Evolutionary conservation across 2,329 filamentous ascomycete genomes (phyloP).

Genomic region (Exserohilum rostratum): DNA sequence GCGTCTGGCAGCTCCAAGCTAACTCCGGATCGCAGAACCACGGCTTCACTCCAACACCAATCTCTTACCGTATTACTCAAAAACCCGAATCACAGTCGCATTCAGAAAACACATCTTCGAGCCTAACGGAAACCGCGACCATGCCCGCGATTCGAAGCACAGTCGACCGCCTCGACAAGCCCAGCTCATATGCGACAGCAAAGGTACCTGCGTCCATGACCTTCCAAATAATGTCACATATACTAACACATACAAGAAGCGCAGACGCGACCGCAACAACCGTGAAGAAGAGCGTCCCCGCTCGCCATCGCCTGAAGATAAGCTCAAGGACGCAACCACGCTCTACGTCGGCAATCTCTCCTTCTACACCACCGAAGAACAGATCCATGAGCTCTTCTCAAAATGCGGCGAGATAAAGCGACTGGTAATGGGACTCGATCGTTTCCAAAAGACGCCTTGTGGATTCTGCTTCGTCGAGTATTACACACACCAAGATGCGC

Average conservation of each 20-base stretch:
- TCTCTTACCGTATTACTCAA: neutral
- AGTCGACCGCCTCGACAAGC: conserved; percentile 89
- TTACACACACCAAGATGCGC: conserved; percentile 94
- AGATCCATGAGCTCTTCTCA: conserved; percentile 95
- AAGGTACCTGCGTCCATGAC: conserved; percentile 61
- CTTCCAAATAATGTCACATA: neutral
- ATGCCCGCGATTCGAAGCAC: conserved; percentile 67
- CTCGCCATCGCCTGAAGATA: conserved; percentile 72
- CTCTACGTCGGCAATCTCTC: conserved; percentile 98
- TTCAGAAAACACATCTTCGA: neutral
- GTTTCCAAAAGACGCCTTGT: conserved; percentile 96
- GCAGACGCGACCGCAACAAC: conserved; percentile 66
- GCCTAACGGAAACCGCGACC: neutral
- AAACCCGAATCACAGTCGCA: conserved; percentile 5
- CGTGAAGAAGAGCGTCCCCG: conserved; percentile 61
- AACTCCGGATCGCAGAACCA: conserved; percentile 4
- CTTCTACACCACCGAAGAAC: conserved; percentile 98
- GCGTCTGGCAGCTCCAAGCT: conserved; percentile 22
- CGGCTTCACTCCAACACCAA: neutral
- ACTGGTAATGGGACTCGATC: conserved; percentile 95
- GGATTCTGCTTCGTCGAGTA: conserved; percentile 99
- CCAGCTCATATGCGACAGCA: conserved; percentile 89
- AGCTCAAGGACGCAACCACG: conserved; percentile 84
- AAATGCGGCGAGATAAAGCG: conserved; percentile 98
- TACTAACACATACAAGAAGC: conserved; percentile 62